phyloP scores from a whole-genome alignment of 371 early-diverging fungal genomes.

The Fennellomyces sp. region DNA sequence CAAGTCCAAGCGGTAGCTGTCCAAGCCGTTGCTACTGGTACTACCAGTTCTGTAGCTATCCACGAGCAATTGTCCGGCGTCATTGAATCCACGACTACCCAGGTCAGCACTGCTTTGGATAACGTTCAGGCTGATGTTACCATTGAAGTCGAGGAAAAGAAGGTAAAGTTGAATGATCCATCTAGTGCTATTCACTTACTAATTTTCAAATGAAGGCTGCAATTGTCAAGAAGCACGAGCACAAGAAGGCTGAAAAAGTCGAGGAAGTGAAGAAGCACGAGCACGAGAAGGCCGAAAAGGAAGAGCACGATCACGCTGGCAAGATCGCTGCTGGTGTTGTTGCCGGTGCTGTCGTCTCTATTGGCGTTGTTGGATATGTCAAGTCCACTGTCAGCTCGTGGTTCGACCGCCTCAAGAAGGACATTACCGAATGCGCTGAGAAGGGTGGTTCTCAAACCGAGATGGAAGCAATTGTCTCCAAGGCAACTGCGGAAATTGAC shows the following conservation, averaged over 20 bases:
- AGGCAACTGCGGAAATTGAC: slow-evolving; percentile 19
- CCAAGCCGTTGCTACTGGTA: neutral
- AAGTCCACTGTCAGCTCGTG: slow-evolving; percentile 31
- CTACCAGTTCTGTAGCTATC: neutral
- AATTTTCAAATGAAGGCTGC: neutral
- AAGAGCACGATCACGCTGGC: neutral
- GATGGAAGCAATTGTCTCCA: slow-evolving; percentile 35
- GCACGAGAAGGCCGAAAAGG: slow-evolving; percentile 3
- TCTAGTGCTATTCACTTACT: no score
- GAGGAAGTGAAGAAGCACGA: neutral
- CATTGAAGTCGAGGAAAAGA: neutral
- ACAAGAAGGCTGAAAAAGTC: neutral
- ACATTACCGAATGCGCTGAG: slow-evolving; percentile 25
- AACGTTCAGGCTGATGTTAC: neutral
- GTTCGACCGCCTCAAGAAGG: slow-evolving; percentile 28
- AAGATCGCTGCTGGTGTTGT: slow-evolving; percentile 7
- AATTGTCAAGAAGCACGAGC: neutral
- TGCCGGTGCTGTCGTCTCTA: slow-evolving; percentile 5
- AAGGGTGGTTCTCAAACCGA: slow-evolving; percentile 16
- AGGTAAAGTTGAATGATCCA: neutral
- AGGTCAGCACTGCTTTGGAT: slow-evolving; percentile 6
- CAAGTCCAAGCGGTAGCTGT: slow-evolving; percentile 13
- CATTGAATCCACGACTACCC: slow-evolving; percentile 7
- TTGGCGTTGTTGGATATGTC: slow-evolving; percentile 19
- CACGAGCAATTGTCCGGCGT: neutral